Evolutionary conservation across 1,284 basidiomycete species (phyloP).

Genomic region (Cutaneotrichosporon spelunceum): DNA sequence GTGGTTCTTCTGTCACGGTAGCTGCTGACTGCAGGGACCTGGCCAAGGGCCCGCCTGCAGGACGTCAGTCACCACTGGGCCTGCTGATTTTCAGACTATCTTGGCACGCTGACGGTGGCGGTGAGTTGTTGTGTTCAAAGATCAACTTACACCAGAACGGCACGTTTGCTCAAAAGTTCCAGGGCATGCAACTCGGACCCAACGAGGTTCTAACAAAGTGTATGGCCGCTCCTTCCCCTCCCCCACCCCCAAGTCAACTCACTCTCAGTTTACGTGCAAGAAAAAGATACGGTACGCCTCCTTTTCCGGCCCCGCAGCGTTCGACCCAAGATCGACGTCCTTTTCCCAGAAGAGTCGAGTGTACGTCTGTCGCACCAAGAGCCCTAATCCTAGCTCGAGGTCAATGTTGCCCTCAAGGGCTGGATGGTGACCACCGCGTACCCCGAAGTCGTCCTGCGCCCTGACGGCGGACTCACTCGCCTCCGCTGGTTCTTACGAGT

Average conservation of each 20-base stretch:
- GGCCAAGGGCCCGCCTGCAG: constrained; percentile 27
- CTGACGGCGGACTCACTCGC: constrained; percentile 30
- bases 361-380: constrained; percentile 23
- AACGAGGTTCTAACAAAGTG: constrained; percentile 44
- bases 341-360: constrained; percentile 38
- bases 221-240: no score
- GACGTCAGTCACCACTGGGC: background rate
- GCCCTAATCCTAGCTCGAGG: constrained; percentile 35
- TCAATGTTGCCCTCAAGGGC: constrained; percentile 37
- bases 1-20: background rate
- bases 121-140: constrained; percentile 16
- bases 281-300: constrained; percentile 39
- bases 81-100: constrained; percentile 31
- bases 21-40: constrained; percentile 30
- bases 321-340: constrained; percentile 38
- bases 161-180: constrained; percentile 38
- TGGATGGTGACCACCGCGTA: constrained; percentile 46
- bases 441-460: constrained; percentile 35
- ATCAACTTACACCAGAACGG: constrained; percentile 26
- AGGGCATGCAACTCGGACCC: constrained; percentile 39
- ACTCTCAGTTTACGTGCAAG: constrained; percentile 26
- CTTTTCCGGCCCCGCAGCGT: constrained; percentile 44
- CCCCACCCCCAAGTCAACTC: background rate
- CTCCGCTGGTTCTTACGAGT: constrained; percentile 47
- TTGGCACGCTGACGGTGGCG: constrained; percentile 40